Base-by-base conservation (phyloP, 495 filamentous ascomycete genomes). In the Penicillium desertorum region DNA sequence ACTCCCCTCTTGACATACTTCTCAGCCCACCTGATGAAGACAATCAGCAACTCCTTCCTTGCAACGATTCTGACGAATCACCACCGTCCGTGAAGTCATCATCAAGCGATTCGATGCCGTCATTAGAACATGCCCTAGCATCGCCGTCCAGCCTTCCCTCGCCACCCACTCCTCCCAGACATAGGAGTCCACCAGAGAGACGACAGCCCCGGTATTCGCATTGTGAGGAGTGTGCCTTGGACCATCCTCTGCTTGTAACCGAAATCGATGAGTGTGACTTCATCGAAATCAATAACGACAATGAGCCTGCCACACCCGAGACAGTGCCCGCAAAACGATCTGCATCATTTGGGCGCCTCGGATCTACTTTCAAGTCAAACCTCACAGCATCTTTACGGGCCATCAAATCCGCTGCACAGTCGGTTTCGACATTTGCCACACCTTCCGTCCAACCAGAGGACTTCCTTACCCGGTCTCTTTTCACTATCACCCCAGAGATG, bases 311-410 rank as follows among this genome's bases (percentile, higher is more conserved):
- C 22, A 53, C 56, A 34, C 36, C 62, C 25, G 57, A 70, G 49
- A 25, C 62, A 17, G 62, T 44, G 1, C 48, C 64, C 0, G 25
- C 66, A 12, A 74, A 71, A 22, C 61, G 62, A 14, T 48, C 65
- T 17, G 58, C 57, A 12, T 59, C 67, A 12, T 58, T 67, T 41
- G 63, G 69, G n/a, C 70, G 73, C n/a, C 44, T 78, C 6, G 71
- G 68, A 14, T 76, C 79, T 16, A 84, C 83, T 11, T 91, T 97
- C 75, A 95, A 91, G 63, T 98, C 94, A 3, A 98, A 98, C 62
- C 79, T 98, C 16, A 98, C 92, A 5, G 91, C 93, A 20, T 98
- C 94, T 0, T 73, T 98, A 50, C 84, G 89, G 32, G 91, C 89
- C 25, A 82, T 98, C 54, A 89, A 89, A 69, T 89, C 86, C 12